Conservation (phyloP, 2,329 filamentous ascomycete species). For the Ceratocystis harringtonii region DNA sequence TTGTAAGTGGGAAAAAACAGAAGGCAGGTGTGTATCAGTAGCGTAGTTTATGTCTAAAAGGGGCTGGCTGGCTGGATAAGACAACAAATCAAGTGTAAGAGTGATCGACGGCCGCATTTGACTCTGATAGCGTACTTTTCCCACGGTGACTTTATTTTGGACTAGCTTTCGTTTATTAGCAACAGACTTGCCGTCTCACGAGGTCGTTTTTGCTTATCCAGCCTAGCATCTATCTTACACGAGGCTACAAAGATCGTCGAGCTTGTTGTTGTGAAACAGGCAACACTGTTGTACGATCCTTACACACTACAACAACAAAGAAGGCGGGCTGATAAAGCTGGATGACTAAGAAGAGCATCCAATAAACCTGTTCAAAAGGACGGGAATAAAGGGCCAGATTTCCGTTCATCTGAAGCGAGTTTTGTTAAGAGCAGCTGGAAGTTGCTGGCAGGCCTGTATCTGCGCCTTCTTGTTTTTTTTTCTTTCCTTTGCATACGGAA, state of each 20-base stretch:
- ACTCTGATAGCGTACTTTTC: neutral
- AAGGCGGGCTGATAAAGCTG: neutral
- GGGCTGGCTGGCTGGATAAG: neutral
- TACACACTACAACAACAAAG: neutral
- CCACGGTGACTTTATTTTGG: neutral
- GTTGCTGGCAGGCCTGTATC: too few species aligned
- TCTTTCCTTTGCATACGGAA: neutral
- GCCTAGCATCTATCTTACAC: neutral
- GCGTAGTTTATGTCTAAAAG: neutral
- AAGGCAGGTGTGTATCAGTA: too few species aligned
- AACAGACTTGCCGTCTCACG: neutral
- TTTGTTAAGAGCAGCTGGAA: neutral
- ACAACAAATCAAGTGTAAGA: neutral
- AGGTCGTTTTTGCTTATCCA: neutral
- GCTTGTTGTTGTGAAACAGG: neutral
- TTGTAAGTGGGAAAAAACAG: neutral
- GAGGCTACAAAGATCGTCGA: neutral
- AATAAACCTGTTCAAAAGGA: neutral
- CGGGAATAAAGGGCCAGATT: neutral
- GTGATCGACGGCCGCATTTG: neutral
- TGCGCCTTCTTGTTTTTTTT: neutral
- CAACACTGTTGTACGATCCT: neutral
- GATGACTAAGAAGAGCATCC: neutral
- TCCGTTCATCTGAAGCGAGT: neutral
- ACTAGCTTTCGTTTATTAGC: neutral